These are phyloP conservation scores for Thozetella sp. DNA, from an alignment of 495 filamentous ascomycete genomes.

Conservation along the genomic window DNA sequence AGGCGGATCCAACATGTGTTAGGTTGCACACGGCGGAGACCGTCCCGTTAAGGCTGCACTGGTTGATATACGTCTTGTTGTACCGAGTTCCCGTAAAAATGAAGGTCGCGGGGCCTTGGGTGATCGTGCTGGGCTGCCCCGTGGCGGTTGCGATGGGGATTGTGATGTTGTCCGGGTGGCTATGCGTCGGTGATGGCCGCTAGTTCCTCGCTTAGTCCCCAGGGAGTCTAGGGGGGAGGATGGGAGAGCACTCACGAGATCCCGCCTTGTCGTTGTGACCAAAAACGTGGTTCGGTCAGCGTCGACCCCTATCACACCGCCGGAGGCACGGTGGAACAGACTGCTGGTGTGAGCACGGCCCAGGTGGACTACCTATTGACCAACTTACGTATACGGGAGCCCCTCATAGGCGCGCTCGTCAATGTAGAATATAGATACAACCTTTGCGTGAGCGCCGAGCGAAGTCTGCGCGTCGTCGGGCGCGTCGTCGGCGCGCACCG, in stretches of 20 bases:
- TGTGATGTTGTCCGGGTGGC: slow-evolving; percentile 8
- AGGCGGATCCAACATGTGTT: slow-evolving; percentile 19
- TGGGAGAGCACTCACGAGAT: too few species aligned
- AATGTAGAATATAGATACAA: slow-evolving; percentile 26
- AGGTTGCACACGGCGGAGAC: slow-evolving; percentile 18
- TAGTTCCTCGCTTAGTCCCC: background rate
- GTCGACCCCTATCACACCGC: slow-evolving; percentile 19
- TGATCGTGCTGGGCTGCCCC: slow-evolving; percentile 22
- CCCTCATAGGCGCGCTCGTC: slow-evolving; percentile 23
- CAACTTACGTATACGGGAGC: slow-evolving; percentile 24
- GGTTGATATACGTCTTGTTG: slow-evolving; percentile 17
- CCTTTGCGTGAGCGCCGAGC: background rate
- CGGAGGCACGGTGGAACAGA: slow-evolving; percentile 17
- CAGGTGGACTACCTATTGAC: too few species aligned
- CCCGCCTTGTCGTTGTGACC: slow-evolving; percentile 18
- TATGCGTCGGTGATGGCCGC: slow-evolving; percentile 6
- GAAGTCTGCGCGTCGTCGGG: background rate
- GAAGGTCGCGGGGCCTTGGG: slow-evolving; percentile 24
- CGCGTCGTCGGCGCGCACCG: background rate
- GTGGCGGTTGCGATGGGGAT: slow-evolving; percentile 8
- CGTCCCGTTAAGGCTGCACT: slow-evolving; percentile 21
- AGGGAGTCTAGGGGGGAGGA: background rate
- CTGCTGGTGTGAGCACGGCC: too few species aligned
- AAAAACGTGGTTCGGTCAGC: slow-evolving; percentile 18
- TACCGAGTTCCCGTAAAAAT: slow-evolving; percentile 18